phyloP scores from a whole-genome alignment of 2,329 filamentous ascomycete species.

The Neopestalotiopsis sp. region DNA sequence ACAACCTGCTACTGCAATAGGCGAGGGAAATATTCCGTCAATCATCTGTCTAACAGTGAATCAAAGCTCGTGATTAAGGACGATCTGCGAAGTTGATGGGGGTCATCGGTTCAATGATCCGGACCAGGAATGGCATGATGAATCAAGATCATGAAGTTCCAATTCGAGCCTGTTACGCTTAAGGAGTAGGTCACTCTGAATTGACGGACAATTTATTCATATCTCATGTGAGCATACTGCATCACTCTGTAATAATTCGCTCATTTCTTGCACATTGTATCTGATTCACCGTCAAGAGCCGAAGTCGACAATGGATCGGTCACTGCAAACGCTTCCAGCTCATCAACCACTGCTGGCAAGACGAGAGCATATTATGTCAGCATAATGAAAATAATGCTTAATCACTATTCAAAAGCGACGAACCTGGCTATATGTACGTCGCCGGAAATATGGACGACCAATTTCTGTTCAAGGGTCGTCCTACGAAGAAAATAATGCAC shows the following conservation, averaged over 20 bases:
- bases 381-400: not conserved
- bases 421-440: not conserved
- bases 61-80: not conserved
- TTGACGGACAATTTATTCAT: not conserved
- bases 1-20: not conserved
- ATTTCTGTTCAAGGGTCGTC: not conserved
- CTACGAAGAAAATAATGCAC: not conserved
- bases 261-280: too few relatives aligned
- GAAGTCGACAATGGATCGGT: not conserved
- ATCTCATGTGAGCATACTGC: not conserved
- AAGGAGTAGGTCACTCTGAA: not conserved
- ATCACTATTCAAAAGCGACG: not conserved
- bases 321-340: not conserved
- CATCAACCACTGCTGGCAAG: not conserved
- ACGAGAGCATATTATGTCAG: not conserved
- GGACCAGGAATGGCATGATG: not conserved
- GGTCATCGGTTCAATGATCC: not conserved
- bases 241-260: too few relatives aligned
- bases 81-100: not conserved
- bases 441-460: not conserved
- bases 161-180: not conserved
- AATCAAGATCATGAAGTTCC: not conserved
- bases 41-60: not conserved
- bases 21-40: not conserved
- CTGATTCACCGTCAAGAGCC: not conserved